phyloP scores from a whole-genome alignment of 768 basidiomycete species.

The Trametes maxima region DNA sequence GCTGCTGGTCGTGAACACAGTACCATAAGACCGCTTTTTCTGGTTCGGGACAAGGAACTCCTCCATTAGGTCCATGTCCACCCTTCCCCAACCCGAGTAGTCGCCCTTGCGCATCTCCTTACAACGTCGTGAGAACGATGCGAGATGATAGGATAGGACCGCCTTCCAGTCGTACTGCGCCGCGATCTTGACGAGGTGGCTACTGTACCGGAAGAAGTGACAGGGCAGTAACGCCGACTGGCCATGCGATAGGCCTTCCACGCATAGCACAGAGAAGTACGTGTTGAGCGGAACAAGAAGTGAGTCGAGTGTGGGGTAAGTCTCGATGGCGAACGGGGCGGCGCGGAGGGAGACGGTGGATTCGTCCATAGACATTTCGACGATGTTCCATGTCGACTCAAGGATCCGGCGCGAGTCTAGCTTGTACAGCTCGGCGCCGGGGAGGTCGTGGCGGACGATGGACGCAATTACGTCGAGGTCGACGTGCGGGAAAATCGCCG shows the following conservation, averaged over 20 bases:
- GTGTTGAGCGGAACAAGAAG: slow-evolving; percentile 34
- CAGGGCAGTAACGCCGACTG: slow-evolving; percentile 28
- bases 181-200: slow-evolving; percentile 34
- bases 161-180: slow-evolving; percentile 35
- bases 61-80: slow-evolving; percentile 36
- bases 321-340: slow-evolving; percentile 29
- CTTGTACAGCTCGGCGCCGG: slow-evolving; percentile 33
- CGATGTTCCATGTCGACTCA: slow-evolving; percentile 32
- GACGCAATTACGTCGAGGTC: slow-evolving; percentile 28
- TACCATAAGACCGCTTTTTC: slow-evolving; percentile 26
- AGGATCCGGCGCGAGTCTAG: slow-evolving; percentile 35
- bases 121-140: slow-evolving; percentile 30
- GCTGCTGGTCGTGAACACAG: slow-evolving; percentile 14
- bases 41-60: slow-evolving; percentile 32
- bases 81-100: slow-evolving; percentile 32
- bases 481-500: slow-evolving; percentile 30
- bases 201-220: slow-evolving; percentile 35
- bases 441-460: slow-evolving; percentile 30
- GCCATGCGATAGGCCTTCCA: slow-evolving; percentile 29
- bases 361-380: slow-evolving; percentile 31
- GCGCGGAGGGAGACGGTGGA: slow-evolving; percentile 25
- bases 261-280: slow-evolving; percentile 33
- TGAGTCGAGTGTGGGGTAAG: slow-evolving; percentile 32
- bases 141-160: slow-evolving; percentile 32
- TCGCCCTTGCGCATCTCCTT: slow-evolving; percentile 34